Base-by-base conservation (phyloP, 805 yeast species). In the Brettanomyces anomalus region DNA sequence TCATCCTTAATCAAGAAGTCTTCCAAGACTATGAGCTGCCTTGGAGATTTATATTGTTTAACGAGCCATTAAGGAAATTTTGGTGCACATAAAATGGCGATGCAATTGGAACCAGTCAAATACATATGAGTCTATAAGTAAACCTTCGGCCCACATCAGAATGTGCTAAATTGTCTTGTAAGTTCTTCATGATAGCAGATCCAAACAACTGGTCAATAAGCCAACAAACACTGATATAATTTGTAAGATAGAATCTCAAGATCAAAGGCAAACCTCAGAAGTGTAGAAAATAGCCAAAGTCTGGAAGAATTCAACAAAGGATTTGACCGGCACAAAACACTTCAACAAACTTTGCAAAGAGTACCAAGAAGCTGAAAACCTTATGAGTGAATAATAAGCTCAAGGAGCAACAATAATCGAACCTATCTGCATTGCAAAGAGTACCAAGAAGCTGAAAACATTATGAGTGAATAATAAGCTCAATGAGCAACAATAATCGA, bases 71-170 rank as follows among this genome's bases (percentile, higher is more conserved):
- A 71, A 16, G 82, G 82, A 6, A 10, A 24, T 10, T 24, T 10
- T 24, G 28, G 28, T 24, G 28, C 28, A 24, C 28, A 24, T 5
- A 47, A 61, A n/a, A 70, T 60, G 5, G 67, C 62, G 40, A 50
- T 26, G 44, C 36, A 36, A 47, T 39, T 30, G 68, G 51, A 26
- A 76, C 53, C 32, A 78, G 77, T 79, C 80, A 78, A 7, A 66
- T 58, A 81, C 81, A 77, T 58, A 77, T 82, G 13, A 77, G 46
- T 3, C 78, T 81, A 53, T 72, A 75, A 6, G 83, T 81, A 36
- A 75, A 61, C 44, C 67, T 64, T 35, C 47, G 47, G 14, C 49
- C 50, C 52, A 46, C 43, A 39, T 47, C 31, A 2, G 46, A 36
- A 15, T 18, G 15, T 14, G 32, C 28, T 14, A 37, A 17, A 37